Evolutionary conservation across 2,329 filamentous ascomycete genomes (phyloP).

Genomic region (Beauveria sp.): DNA sequence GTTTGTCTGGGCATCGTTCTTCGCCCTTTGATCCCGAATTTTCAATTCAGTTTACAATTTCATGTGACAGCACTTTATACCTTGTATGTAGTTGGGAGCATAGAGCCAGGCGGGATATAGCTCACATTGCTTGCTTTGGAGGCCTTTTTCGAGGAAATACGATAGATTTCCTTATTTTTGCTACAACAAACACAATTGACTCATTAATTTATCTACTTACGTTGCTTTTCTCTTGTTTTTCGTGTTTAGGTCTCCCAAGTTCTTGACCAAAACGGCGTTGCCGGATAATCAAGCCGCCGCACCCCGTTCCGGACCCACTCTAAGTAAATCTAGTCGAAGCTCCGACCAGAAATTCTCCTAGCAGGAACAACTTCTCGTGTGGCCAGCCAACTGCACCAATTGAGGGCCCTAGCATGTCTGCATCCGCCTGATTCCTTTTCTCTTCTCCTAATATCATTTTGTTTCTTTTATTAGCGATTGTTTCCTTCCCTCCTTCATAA

Average conservation of each 20-base stretch:
- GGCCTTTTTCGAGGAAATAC: neutral
- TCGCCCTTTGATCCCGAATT: neutral
- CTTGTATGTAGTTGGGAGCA: neutral
- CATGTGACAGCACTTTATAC: neutral
- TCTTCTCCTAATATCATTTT: neutral
- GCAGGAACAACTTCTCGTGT: constrained; percentile 10
- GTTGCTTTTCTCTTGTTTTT: neutral
- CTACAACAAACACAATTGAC: neutral
- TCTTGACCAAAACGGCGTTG: too few relatives aligned
- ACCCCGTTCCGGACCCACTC: neutral
- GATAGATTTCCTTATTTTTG: neutral
- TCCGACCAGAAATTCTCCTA: constrained; percentile 7
- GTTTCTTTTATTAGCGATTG: neutral
- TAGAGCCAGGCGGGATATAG: neutral
- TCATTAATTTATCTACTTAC: too few relatives aligned
- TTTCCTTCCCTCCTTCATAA: constrained; percentile 12
- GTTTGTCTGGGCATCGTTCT: neutral
- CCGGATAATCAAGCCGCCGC: constrained; percentile 11
- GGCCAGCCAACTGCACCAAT: constrained; percentile 14
- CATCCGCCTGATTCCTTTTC: neutral
- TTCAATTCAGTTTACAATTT: neutral
- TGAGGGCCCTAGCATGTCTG: constrained; percentile 18
- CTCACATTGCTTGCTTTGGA: neutral
- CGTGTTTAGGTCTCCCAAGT: neutral
- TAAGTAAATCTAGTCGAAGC: constrained; percentile 1